These are phyloP conservation scores for Inosperma sp. DNA, from an alignment of 768 basidiomycete species.

Conservation along the genomic window DNA sequence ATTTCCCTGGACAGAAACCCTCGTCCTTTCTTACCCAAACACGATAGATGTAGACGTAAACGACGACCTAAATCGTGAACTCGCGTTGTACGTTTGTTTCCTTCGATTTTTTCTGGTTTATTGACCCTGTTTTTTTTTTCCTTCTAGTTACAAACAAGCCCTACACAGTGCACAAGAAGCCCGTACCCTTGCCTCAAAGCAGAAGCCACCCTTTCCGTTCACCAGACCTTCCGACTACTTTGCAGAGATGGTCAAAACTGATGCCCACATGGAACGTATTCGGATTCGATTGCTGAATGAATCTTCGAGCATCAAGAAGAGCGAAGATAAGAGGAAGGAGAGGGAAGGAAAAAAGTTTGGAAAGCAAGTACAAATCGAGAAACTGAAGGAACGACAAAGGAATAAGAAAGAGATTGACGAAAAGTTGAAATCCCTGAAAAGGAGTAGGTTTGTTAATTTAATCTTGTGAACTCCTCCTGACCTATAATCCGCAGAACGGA, in stretches of 20 bases:
- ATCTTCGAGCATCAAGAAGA: conserved; percentile 79
- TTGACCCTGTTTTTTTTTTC: not conserved
- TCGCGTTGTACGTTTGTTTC: conserved; percentile 74
- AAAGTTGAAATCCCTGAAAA: conserved; percentile 77
- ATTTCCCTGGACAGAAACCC: conserved; percentile 81
- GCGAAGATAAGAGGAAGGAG: conserved; percentile 87
- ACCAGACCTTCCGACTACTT: conserved; percentile 92
- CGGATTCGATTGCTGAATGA: conserved; percentile 89
- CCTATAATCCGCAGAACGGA: conserved; percentile 56
- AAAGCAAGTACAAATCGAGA: conserved; percentile 95
- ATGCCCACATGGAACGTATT: conserved; percentile 96
- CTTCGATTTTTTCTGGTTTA: conserved; percentile 1
- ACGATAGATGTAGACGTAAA: conserved; percentile 71
- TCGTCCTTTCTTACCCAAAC: conserved; percentile 66
- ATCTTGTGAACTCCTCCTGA: not conserved
- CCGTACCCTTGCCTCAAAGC: conserved; percentile 68
- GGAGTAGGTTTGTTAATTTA: conserved; percentile 53
- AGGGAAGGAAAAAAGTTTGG: conserved; percentile 97
- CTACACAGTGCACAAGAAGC: conserved; percentile 78
- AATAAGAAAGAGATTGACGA: conserved; percentile 93
- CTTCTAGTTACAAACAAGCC: conserved; percentile 88
- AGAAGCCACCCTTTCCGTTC: conserved; percentile 80
- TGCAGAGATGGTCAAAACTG: conserved; percentile 98
- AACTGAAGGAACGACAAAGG: conserved; percentile 82
- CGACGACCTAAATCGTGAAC: conserved; percentile 90